Conservation (phyloP, 176 grass and related monocot genomes). For the Carex pumila region DNA sequence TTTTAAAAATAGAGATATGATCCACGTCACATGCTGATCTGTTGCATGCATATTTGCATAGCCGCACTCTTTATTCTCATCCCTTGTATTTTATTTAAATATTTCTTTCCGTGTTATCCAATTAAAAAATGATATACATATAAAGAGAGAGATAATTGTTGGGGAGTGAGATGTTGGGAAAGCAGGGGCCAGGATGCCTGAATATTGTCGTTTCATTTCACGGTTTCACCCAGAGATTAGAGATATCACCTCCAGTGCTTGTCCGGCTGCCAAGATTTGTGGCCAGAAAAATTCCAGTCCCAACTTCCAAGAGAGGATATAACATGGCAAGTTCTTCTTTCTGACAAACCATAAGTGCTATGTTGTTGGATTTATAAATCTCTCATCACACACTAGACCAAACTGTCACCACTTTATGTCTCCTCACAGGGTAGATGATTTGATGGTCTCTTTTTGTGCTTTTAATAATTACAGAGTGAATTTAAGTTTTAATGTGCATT, state of each 20-base stretch:
- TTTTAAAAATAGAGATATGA: too few species aligned
- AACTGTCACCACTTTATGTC: background rate
- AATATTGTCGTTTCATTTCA: background rate
- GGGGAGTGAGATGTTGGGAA: background rate
- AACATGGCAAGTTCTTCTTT: background rate
- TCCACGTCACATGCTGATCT: too few species aligned
- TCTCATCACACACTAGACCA: background rate
- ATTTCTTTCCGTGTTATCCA: background rate
- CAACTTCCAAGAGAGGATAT: background rate
- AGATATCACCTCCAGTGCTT: background rate
- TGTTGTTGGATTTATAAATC: background rate
- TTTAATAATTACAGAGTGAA: too few species aligned
- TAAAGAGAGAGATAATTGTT: background rate
- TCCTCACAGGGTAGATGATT: background rate
- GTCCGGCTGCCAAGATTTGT: background rate
- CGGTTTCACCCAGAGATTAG: too few species aligned
- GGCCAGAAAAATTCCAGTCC: background rate
- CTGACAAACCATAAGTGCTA: background rate
- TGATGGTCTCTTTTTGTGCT: too few species aligned
- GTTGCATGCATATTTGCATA: too few species aligned
- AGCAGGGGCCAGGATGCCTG: background rate
- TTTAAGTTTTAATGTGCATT: too few species aligned
- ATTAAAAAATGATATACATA: background rate
- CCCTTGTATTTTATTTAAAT: too few species aligned
- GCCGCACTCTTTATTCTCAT: too few species aligned